Evolutionary conservation across 345 rosid species (phyloP).

Genomic region (Hibiscus syriacus): DNA sequence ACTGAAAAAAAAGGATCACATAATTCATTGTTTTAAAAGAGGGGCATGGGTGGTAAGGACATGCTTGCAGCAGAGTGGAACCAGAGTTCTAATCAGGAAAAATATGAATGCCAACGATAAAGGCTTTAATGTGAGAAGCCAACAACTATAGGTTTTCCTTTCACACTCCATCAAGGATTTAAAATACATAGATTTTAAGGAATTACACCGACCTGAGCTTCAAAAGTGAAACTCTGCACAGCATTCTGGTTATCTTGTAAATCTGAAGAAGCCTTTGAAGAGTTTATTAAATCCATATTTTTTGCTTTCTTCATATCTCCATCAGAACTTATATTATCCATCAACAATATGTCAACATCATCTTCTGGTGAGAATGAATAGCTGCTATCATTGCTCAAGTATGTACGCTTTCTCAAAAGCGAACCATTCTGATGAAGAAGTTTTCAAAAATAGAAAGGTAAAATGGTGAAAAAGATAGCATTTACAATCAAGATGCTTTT

Average conservation of each 20-base stretch:
- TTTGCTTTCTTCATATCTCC: constrained; percentile 35
- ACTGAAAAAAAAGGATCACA: background rate
- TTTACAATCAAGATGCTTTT: background rate
- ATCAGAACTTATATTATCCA: constrained; percentile 41
- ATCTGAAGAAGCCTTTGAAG: constrained; percentile 27
- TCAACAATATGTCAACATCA: constrained; percentile 67
- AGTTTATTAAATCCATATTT: constrained; percentile 28
- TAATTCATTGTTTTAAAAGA: background rate
- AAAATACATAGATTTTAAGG: background rate
- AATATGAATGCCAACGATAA: background rate
- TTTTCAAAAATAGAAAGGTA: background rate
- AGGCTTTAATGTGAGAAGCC: background rate
- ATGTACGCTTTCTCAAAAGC: constrained; percentile 71
- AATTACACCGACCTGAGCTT: constrained; percentile 64
- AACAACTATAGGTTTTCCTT: background rate
- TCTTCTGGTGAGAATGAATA: constrained; percentile 74
- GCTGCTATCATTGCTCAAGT: constrained; percentile 92
- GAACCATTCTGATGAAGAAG: constrained; percentile 61
- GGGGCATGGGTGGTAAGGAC: background rate
- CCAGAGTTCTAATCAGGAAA: background rate
- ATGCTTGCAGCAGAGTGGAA: background rate
- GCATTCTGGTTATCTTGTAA: constrained; percentile 34
- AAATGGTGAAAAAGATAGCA: background rate
- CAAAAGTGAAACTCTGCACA: constrained; percentile 69
- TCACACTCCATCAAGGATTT: background rate